These are phyloP conservation scores for Scedosporium aurantiacum DNA, from an alignment of 2,329 filamentous ascomycete genomes.

Conservation along the genomic window DNA sequence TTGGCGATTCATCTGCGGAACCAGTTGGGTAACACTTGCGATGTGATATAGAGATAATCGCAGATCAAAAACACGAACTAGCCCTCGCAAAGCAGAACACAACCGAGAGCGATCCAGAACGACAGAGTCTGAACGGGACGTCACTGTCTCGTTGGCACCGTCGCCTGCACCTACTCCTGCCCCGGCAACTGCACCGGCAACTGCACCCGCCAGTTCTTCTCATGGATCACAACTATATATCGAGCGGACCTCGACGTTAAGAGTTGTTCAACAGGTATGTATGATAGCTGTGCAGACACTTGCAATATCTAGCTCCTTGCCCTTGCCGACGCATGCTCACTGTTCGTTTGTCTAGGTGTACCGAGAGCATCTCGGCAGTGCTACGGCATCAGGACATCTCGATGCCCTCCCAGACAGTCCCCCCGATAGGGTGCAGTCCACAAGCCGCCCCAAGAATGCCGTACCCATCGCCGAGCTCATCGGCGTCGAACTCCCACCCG, in stretches of 20 bases:
- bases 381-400: background rate
- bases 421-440: background rate
- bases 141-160: no score
- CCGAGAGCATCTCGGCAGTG: background rate
- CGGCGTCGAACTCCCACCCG: background rate
- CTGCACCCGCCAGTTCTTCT: background rate
- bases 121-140: no score
- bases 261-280: background rate
- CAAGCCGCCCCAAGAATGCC: background rate
- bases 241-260: background rate
- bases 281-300: no score
- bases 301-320: no score
- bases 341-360: background rate
- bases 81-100: no score
- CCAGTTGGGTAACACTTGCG: no score
- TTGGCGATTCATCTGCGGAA: background rate
- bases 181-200: background rate
- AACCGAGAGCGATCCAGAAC: no score
- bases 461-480: background rate
- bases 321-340: no score
- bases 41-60: no score
- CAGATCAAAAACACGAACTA: no score
- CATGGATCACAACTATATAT: background rate
- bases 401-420: background rate
- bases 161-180: background rate